Evolutionary conservation across 108 stramenopile genomes (phyloP), one percentile per base, ranked within the genome.

Genomic region (Nitzschia sp.): DNA sequence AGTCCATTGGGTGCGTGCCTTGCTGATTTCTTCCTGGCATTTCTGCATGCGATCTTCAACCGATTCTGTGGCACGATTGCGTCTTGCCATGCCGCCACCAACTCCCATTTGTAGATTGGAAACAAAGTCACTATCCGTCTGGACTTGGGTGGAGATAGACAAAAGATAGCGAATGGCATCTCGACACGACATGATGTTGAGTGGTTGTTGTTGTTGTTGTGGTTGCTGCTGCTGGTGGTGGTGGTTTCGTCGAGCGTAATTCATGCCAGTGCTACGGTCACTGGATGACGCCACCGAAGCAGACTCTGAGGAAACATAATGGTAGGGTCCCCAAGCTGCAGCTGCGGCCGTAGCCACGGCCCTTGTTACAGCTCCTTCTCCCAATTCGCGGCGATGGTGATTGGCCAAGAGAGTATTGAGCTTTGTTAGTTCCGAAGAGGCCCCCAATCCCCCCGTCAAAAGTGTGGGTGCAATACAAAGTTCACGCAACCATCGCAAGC

Each of bases 11-110:
- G 6, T 42, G 38, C 13, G 6, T 6, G 38, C 38, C 13, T 42
- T 13, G 6, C 13, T 42, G 9, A 42, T 9, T 13, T 42, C 9
- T 9, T 9, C 6, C 13, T 42, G 38, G 13, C 38, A 42, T 13
- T 42, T 13, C 13, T 42, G 9, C 38, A 42, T 24, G 6, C 62
- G 29, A 30, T 33, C 28, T 46, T 51, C 27, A 59, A 74, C 17
- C 32, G 56, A 3, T 34, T 54, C 76, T 3, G 66, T 27, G 17
- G 85, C 85, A 38, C 76, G 71, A n/a, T 49, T 51, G n/a, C 85
- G 65, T 17, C 49, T 35, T 15, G 62, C 26, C 0, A 59, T 51
- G 3, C 81, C 85, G 1, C 67, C 71, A 31, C 78, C 78, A 6
- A 35, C 63, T 32, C 77, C 81, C 27, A 85, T 34, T 48, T 17